Conservation (phyloP, 192 early-diverging fungal genomes). For the Linnemannia hyalina region DNA sequence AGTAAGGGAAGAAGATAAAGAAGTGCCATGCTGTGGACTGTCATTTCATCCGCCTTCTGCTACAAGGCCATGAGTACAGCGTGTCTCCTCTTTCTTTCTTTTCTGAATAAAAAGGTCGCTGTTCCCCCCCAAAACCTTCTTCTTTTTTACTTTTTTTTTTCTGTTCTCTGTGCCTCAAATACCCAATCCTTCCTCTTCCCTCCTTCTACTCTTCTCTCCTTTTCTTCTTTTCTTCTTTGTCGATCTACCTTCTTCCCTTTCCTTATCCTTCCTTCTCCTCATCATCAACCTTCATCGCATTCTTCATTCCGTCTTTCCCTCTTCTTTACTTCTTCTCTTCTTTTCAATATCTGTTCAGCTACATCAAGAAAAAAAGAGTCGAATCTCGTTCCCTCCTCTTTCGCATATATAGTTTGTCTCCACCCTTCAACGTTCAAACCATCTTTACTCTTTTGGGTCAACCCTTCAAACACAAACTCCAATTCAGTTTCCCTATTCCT, state of each 20-base stretch:
- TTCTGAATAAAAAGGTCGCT: neutral
- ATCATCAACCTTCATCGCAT: neutral
- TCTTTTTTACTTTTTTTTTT: neutral
- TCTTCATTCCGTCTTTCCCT: neutral
- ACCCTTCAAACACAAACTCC: conserved; percentile 17
- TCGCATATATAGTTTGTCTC: conserved; percentile 5
- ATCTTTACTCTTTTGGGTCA: conserved; percentile 10
- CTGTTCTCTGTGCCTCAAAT: neutral
- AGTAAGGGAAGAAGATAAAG: neutral
- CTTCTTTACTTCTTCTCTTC: neutral
- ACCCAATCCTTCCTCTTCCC: conserved; percentile 4
- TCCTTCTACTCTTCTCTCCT: neutral
- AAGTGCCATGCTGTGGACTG: conserved; percentile 8
- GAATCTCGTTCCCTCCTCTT: conserved; percentile 20
- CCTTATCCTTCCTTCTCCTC: neutral
- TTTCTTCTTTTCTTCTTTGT: neutral
- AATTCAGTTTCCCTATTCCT: neutral
- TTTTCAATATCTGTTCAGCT: neutral
- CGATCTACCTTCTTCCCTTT: neutral
- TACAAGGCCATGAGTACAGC: neutral
- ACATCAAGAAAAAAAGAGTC: neutral
- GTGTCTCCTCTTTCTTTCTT: neutral
- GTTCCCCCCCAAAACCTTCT: conserved; percentile 4
- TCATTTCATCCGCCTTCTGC: neutral
- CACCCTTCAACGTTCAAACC: conserved; percentile 15